Conservation (phyloP, 2,329 filamentous ascomycete species). For the Decorospora gaudefroyi region DNA sequence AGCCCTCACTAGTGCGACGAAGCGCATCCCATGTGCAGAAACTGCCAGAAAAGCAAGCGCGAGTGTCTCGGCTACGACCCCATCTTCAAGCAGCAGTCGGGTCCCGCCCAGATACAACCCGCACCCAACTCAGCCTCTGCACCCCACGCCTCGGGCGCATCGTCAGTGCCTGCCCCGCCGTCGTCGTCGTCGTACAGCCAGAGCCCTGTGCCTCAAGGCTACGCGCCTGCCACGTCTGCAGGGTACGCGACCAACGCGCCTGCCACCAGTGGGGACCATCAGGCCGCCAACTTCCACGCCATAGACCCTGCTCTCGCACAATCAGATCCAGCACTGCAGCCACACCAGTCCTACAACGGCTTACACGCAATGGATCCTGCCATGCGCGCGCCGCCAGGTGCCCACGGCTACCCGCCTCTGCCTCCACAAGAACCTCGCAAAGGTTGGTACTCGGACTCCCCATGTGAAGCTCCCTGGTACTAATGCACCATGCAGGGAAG, state of each 20-base stretch:
- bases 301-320: constrained; percentile 69
- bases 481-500: constrained; percentile 40
- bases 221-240: constrained; percentile 52
- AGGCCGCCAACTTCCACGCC: constrained; percentile 60
- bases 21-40: constrained; percentile 86
- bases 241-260: constrained; percentile 44
- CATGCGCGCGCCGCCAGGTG: constrained; percentile 34
- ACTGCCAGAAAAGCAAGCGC: constrained; percentile 86
- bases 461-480: background rate
- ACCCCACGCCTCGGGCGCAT: constrained; percentile 39
- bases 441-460: constrained; percentile 26
- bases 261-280: constrained; percentile 42
- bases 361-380: constrained; percentile 40
- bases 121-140: constrained; percentile 59
- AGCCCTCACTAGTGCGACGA: constrained; percentile 81
- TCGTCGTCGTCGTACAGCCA: constrained; percentile 44
- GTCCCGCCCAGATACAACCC: constrained; percentile 73
- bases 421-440: constrained; percentile 31
- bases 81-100: constrained; percentile 75
- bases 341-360: constrained; percentile 42
- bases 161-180: constrained; percentile 41
- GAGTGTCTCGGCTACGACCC: constrained; percentile 86
- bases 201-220: constrained; percentile 49
- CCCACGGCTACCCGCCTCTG: constrained; percentile 20
- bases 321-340: constrained; percentile 39